Base-by-base conservation (phyloP, 805 yeast species). In the Monosporozyma unispora region DNA sequence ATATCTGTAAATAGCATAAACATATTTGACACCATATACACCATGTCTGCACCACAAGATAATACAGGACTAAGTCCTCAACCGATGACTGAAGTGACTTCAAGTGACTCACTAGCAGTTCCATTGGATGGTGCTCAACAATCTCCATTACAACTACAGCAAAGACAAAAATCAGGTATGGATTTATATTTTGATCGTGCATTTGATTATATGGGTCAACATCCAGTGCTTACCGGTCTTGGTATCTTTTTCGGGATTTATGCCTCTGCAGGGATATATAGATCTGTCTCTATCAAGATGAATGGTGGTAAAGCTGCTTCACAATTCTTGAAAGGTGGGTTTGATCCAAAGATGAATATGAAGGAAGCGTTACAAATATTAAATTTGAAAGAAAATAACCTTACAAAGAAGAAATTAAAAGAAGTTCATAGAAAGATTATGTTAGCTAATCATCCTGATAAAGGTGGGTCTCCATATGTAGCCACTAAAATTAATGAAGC, bases 401-500 rank as follows among this genome's bases (percentile, higher is more conserved):
- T 81, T 60, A 73, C 78, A 40, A 80, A 78, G 66, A 76, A 81
- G 52, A 81, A 75, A 59, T 73, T 89, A 60, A 90, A 87, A 65
- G 96, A 87, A 55, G 82, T 80, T 49, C 96, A 89, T 67, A 80
- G 96, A 69, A 77, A 76, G 61, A 82, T 88, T 63, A 89, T 89
- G 96, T 70, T 88, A 71, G 81, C 89, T 43, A 89, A 89, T 67
- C 97, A 89, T 63, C 97, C 97, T 16, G 97, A 89, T 70, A 85
- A 84, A 66, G 97, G 97, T 44, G 97, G 97, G 5, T 84, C 95
- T 6, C 86, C 95, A 44, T 87, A 79, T 62, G 66, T 89, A 67
- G 96, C 96, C 45, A 84, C 95, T 45, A 89, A 89, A 73, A 87
- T 89, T 56, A 89, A 89, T 65, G 96, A 89, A 70, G 96, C 97